phyloP scores from a whole-genome alignment of 1,284 basidiomycete genomes.

The Fereydounia khargensis region DNA sequence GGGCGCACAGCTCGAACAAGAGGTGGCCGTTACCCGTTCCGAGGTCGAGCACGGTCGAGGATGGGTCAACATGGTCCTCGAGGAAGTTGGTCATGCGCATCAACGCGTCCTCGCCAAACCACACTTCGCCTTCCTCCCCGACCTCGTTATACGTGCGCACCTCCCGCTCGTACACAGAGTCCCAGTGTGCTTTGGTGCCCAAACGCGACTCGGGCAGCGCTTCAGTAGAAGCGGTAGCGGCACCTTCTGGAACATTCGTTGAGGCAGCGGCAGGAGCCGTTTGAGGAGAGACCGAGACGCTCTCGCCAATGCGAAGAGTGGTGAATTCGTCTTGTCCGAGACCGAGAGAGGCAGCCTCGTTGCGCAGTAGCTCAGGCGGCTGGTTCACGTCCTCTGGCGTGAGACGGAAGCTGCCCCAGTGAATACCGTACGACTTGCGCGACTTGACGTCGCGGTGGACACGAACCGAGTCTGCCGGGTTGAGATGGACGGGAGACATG shows the following conservation, averaged over 20 bases:
- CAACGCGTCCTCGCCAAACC: constrained; percentile 80
- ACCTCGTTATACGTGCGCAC: constrained; percentile 74
- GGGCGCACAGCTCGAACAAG: constrained; percentile 71
- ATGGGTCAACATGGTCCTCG: constrained; percentile 16
- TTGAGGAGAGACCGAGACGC: constrained; percentile 10
- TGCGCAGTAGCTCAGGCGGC: constrained; percentile 22
- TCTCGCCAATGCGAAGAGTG: constrained; percentile 33
- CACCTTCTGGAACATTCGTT: neutral
- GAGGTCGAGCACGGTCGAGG: constrained; percentile 58
- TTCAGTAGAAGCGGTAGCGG: too few species aligned
- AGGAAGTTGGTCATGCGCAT: constrained; percentile 68
- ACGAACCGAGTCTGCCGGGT: constrained; percentile 34
- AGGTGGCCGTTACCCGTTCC: constrained; percentile 84
- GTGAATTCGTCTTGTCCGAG: constrained; percentile 23
- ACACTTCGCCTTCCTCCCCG: constrained; percentile 84
- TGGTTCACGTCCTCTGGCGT: constrained; percentile 45
- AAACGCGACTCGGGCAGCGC: constrained; percentile 63
- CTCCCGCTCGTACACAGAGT: constrained; percentile 61
- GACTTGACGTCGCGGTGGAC: constrained; percentile 35
- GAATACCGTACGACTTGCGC: constrained; percentile 30
- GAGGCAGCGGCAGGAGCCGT: neutral
- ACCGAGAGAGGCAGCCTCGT: constrained; percentile 21
- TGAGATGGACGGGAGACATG: constrained; percentile 39
- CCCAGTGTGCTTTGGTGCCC: constrained; percentile 66
- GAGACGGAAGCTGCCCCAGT: constrained; percentile 39